Base-by-base conservation (phyloP, 352 stramenopile species). In the Globisporangium parvum region DNA sequence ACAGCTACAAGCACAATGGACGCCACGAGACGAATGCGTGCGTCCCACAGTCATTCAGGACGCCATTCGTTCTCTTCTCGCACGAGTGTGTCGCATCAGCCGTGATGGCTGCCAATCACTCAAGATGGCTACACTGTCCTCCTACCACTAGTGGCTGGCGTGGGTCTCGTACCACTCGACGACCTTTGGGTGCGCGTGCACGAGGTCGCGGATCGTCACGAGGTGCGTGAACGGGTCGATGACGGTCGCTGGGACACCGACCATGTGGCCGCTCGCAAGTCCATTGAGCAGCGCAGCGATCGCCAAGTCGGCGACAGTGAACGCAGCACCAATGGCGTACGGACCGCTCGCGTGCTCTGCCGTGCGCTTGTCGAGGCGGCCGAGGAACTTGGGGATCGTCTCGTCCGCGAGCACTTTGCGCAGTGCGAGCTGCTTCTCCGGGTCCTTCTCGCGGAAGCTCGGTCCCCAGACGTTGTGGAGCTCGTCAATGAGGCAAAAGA, bases 381-480 rank as follows among this genome's bases (percentile, higher is more conserved):
- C 51, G 41, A 73, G 26, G 41, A 69, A 66, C 23, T 59, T 55
- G 12, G 70, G 67, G 42, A 78, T 60, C 17, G 46, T 64, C 15
- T 23, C 40, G 5, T 57, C 45, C 12, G 63, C 60, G 37, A 83
- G 59, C 11, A 64, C 59, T 31, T 72, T 55, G 12, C 66, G 66
- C 57, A 86, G 62, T 40, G 55, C 53, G 48, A 68, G 58, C 48
- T 67, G 66, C 62, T 75, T 80, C 2, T 56, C 55, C 2, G 55
- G 35, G 31, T 77, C 63, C 24, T 71, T 47, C 51, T 77, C 69
- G n/a, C 44, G 44, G 46, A 67, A 52, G 35, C 57, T 66, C 18
- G 60, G 56, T 1, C 47, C 35, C 52, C 69, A 62, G 23, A 42
- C 47, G n/a, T 61, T 48, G 39, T 52, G 40, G 33, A 69, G 31